Evolutionary conservation across 768 basidiomycete species (phyloP).

Genomic region (Termitomyces heimii): DNA sequence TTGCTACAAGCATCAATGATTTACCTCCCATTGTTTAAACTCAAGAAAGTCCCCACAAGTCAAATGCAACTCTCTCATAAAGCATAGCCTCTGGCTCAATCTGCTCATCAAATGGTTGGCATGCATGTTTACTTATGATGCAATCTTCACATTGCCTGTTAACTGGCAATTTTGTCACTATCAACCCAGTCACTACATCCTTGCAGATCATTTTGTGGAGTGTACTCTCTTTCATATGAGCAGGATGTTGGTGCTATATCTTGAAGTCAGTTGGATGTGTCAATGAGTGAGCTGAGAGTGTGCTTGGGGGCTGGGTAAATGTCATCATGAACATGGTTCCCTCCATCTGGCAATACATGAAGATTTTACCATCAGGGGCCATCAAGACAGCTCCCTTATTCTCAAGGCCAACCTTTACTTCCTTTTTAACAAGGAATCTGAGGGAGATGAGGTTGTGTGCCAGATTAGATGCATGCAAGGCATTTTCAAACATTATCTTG

Average conservation of each 20-base stretch:
- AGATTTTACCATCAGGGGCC: no score
- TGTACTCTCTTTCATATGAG: background rate
- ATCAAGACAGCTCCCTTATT: background rate
- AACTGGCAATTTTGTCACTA: no score
- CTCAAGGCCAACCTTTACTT: background rate
- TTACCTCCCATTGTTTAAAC: background rate
- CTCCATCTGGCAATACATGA: no score
- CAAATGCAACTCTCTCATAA: no score
- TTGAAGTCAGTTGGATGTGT: background rate
- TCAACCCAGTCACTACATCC: no score
- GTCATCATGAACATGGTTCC: background rate
- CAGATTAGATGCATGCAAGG: background rate
- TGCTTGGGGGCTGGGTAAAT: background rate
- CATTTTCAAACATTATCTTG: background rate
- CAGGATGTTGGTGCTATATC: background rate
- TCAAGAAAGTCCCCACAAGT: background rate
- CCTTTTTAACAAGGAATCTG: background rate
- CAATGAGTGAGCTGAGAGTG: background rate
- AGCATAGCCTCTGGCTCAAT: no score
- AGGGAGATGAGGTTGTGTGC: background rate
- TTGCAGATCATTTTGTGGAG: background rate
- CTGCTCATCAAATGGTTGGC: no score
- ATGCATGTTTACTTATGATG: no score
- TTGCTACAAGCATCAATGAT: background rate
- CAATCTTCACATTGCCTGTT: no score